Base-by-base conservation (phyloP, 2,329 filamentous ascomycete genomes). In the Alternaria triticina region DNA sequence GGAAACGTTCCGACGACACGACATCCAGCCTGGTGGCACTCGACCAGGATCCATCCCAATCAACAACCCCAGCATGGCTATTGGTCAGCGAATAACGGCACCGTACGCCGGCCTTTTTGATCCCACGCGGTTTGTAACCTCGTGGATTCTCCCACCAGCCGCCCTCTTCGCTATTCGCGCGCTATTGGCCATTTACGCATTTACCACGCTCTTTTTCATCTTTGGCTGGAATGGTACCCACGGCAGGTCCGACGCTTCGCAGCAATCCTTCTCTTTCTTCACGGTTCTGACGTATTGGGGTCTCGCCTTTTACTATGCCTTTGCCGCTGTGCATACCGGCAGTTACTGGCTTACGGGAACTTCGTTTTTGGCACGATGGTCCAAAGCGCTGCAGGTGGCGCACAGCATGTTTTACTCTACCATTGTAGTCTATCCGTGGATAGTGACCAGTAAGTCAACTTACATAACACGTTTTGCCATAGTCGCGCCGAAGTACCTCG, bases 201-300 rank as follows among this genome's bases (percentile, higher is more conserved):
- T 96, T 79, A 81, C 85, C 23, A 88, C 88, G 12, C 85, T 91
- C 61, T 85, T 96, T 81, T 88, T 90, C 83, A 86, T 88, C 75
- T 88, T 94, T 75, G 89, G 84, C 64, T 92, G 87, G 84, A 81
- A 87, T 64, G 89, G 88, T 73, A 81, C 83, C n/a, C 84, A 87
- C 75, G 76, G 79, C 33, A 66, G 85, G 52, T 85, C 84, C 74
- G 67, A 74, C 33, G 74, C 73, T 1, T 73, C 74, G 11, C 81
- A 83, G 56, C 80, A 83, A 49, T 86, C 85, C 49, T 96, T 96
- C 83, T 92, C 89, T 72, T 96, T 88, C 84, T 96, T 97, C 83
- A 96, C 93, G 27, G 84, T 89, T 73, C 83, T 96, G 62, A 92
- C 91, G 10, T 96, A 90, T 84, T 96, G 91, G 91, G 92, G 92